Evolutionary conservation across 2,329 filamentous ascomycete genomes (phyloP).

Genomic region (Aureobasidium pullulans): DNA sequence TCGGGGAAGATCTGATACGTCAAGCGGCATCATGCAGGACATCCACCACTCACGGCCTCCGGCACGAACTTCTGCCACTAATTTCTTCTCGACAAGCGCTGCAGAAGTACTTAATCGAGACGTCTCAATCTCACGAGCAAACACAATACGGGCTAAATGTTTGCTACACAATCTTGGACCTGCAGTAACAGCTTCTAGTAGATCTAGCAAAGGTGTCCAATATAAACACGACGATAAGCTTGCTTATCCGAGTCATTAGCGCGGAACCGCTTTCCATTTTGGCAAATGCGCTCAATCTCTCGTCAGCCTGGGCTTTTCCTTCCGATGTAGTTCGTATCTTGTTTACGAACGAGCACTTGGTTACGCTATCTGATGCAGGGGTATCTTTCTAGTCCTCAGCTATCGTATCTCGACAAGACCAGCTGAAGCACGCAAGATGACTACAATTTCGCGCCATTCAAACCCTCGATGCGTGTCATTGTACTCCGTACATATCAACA

Average conservation of each 20-base stretch:
- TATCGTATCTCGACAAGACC: background rate
- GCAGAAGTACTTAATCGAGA: background rate
- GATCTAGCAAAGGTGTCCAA: background rate
- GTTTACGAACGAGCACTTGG: background rate
- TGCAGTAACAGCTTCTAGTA: background rate
- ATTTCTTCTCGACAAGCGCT: background rate
- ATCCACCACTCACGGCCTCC: background rate
- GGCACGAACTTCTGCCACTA: background rate
- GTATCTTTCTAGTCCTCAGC: background rate
- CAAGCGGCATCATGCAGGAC: conserved; percentile 11
- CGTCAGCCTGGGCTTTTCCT: background rate
- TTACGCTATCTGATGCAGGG: background rate
- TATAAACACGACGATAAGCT: conserved; percentile 3
- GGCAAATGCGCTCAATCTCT: background rate
- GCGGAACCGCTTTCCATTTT: background rate
- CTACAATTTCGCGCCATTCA: too few relatives aligned
- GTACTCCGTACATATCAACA: too few relatives aligned
- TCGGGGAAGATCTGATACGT: conserved; percentile 9
- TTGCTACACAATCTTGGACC: background rate
- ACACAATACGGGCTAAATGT: background rate
- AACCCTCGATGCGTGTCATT: too few relatives aligned
- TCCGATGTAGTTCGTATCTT: background rate
- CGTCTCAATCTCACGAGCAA: background rate
- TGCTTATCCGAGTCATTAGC: background rate
- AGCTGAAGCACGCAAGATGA: too few relatives aligned